Percentiles rank a stretch among this genome's conserved stretches.
Conservation (phyloP, 2,329 filamentous ascomycete species). For the Cordyceps fumosorosea region DNA sequence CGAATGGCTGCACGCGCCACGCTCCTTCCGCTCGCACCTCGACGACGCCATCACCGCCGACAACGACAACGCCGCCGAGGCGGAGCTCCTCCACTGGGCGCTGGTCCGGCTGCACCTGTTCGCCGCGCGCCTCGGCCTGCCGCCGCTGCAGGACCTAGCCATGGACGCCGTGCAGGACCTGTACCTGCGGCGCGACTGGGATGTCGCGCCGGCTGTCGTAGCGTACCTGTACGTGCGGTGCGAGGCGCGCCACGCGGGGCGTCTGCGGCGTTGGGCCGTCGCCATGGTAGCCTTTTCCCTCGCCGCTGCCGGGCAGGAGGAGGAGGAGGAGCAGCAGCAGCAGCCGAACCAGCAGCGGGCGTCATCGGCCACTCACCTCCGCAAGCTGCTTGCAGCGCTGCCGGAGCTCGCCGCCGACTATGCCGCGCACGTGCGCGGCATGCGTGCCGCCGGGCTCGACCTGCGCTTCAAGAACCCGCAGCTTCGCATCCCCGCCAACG, state of each 20-base stretch:
- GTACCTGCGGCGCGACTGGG: constrained; percentile 53
- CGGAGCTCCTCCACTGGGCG: constrained; percentile 42
- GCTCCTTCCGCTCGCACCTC: constrained; percentile 36
- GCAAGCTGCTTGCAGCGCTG: constrained; percentile 35
- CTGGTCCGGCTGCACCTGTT: constrained; percentile 52
- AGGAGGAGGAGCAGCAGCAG: constrained; percentile 17
- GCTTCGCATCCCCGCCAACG: constrained; percentile 50
- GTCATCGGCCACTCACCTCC: constrained; percentile 30
- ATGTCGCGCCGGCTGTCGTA: constrained; percentile 46
- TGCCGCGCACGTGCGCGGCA: constrained; percentile 44
- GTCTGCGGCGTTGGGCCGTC: constrained; percentile 52
- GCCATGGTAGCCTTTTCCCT: constrained; percentile 55
- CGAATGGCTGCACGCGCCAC: constrained; percentile 43
- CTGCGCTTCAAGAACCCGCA: constrained; percentile 54
- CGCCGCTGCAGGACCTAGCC: constrained; percentile 47
- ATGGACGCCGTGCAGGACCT: constrained; percentile 55
- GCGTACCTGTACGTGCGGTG: constrained; percentile 48
- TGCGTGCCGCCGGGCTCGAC: constrained; percentile 43
- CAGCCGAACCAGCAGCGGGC: constrained; percentile 13
- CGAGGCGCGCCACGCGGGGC: constrained; percentile 40
- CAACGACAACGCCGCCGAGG: constrained; percentile 12
- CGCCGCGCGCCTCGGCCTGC: constrained; percentile 43
- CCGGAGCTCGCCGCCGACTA: constrained; percentile 46
- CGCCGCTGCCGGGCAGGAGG: constrained; percentile 21
- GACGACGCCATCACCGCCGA: constrained; percentile 28